These are phyloP conservation scores for Aureobasidium leucospermi DNA, from an alignment of 2,329 filamentous ascomycete species.

Conservation along the genomic window DNA sequence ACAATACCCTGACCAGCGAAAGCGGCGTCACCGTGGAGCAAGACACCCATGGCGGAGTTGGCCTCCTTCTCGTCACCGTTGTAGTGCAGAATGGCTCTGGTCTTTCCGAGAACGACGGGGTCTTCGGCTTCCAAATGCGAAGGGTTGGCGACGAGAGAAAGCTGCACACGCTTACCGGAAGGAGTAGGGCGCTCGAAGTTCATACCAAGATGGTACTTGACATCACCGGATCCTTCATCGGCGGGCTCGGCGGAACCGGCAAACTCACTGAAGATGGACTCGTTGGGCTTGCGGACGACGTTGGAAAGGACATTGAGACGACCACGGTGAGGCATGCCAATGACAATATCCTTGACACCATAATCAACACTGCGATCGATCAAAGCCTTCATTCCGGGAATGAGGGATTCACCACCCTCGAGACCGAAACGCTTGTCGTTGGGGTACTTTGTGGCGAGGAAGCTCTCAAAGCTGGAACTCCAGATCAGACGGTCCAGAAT, in stretches of 20 bases:
- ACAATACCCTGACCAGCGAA: slow-evolving; percentile 96
- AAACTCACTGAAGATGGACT: slow-evolving; percentile 99
- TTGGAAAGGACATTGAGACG: slow-evolving; percentile 97
- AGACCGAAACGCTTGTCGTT: slow-evolving; percentile 99
- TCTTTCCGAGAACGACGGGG: slow-evolving; percentile 94
- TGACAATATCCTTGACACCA: slow-evolving; percentile 97
- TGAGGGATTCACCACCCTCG: slow-evolving; percentile 92
- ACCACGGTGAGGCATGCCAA: slow-evolving; percentile 98
- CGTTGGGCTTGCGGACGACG: slow-evolving; percentile 97
- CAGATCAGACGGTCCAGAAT: slow-evolving; percentile 97
- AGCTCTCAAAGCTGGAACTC: slow-evolving; percentile 95
- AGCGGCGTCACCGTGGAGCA: slow-evolving; percentile 94
- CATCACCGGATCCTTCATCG: slow-evolving; percentile 95
- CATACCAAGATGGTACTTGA: slow-evolving; percentile 99
- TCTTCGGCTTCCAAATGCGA: slow-evolving; percentile 98
- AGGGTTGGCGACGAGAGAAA: slow-evolving; percentile 95
- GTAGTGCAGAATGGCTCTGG: slow-evolving; percentile 96
- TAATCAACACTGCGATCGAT: slow-evolving; percentile 98
- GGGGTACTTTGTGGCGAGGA: slow-evolving; percentile 94
- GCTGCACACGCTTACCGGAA: slow-evolving; percentile 97
- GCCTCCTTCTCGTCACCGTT: slow-evolving; percentile 92
- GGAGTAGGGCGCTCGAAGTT: slow-evolving; percentile 98
- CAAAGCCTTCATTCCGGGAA: slow-evolving; percentile 97
- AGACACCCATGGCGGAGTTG: slow-evolving; percentile 84
- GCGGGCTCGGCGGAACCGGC: slow-evolving; percentile 78